Evolutionary conservation across 192 early-diverging fungal genomes (phyloP).

Genomic region (Gigaspora rosea): DNA sequence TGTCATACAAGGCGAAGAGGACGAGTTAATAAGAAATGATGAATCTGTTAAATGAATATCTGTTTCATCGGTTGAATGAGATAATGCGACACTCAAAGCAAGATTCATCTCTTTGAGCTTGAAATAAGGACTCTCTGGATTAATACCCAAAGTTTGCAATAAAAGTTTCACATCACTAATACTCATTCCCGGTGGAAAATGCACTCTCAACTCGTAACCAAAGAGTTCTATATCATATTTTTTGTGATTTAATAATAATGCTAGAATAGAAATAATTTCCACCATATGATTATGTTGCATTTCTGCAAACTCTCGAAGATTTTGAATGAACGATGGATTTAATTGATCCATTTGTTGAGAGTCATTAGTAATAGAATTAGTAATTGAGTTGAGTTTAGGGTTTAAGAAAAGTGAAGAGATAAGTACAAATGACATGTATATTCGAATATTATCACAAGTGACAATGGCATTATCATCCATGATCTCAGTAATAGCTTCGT

Average conservation of each 20-base stretch:
- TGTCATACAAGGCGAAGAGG: background rate
- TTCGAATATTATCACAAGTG: background rate
- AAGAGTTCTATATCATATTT: background rate
- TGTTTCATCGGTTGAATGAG: background rate
- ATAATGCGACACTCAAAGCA: background rate
- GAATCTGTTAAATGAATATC: background rate
- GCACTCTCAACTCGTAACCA: slow-evolving; percentile 1
- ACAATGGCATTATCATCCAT: too few relatives aligned
- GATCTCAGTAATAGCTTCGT: background rate
- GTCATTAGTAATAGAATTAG: background rate
- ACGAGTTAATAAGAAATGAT: background rate
- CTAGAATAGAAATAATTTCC: slow-evolving; percentile 10
- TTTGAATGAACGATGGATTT: background rate
- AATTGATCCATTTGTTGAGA: background rate
- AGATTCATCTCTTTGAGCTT: background rate
- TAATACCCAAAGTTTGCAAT: background rate
- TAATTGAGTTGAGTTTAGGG: background rate
- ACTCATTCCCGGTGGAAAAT: slow-evolving; percentile 1
- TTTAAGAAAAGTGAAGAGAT: background rate
- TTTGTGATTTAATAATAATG: background rate
- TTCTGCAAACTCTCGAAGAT: slow-evolving; percentile 13
- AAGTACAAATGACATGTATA: slow-evolving; percentile 13
- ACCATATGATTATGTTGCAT: slow-evolving; percentile 8
- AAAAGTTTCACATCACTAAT: background rate
- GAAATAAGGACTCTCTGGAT: slow-evolving; percentile 9